Evolutionary conservation across 1,284 basidiomycete genomes (phyloP).

Genomic region (Cutaneotrichosporon arboriforme): DNA sequence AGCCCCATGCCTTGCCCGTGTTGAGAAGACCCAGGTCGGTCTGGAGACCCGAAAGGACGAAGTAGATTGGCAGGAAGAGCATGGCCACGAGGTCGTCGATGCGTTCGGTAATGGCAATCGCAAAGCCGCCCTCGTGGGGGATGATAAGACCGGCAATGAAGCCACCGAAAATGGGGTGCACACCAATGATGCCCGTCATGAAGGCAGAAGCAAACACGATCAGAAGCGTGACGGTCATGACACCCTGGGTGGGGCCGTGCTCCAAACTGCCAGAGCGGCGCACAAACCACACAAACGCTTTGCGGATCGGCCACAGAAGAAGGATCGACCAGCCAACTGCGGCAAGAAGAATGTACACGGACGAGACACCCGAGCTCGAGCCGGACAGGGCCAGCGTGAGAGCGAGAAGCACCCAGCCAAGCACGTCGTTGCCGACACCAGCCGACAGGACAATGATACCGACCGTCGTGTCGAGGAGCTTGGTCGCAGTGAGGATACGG

Average conservation of each 20-base stretch:
- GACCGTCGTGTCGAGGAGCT: conserved; percentile 83
- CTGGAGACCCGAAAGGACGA: conserved; percentile 70
- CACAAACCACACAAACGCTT: conserved; percentile 64
- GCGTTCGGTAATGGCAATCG: conserved; percentile 67
- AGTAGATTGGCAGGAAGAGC: conserved; percentile 79
- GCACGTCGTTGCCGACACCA: conserved; percentile 82
- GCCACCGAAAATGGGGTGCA: conserved; percentile 75
- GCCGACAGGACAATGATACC: conserved; percentile 90
- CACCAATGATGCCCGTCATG: conserved; percentile 69
- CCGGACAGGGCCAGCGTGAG: conserved; percentile 87
- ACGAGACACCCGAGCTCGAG: conserved; percentile 53
- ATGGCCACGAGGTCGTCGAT: conserved; percentile 65
- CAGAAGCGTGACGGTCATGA: conserved; percentile 73
- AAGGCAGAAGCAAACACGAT: conserved; percentile 73
- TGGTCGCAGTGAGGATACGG: conserved; percentile 57
- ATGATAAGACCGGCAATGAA: conserved; percentile 85
- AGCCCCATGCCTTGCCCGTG: conserved; percentile 75
- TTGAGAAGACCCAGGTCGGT: conserved; percentile 77
- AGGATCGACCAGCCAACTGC: conserved; percentile 77
- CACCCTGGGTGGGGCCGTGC: conserved; percentile 62
- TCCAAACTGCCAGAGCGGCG: conserved; percentile 70
- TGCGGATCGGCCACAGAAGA: conserved; percentile 66
- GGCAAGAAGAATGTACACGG: conserved; percentile 73
- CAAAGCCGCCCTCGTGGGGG: conserved; percentile 80
- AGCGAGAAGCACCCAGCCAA: conserved; percentile 63